Evolutionary conservation across 2,329 filamentous ascomycete genomes (phyloP), one percentile per base, ranked within the genome.

Genomic region (Cladosporium sphaerospermum): DNA sequence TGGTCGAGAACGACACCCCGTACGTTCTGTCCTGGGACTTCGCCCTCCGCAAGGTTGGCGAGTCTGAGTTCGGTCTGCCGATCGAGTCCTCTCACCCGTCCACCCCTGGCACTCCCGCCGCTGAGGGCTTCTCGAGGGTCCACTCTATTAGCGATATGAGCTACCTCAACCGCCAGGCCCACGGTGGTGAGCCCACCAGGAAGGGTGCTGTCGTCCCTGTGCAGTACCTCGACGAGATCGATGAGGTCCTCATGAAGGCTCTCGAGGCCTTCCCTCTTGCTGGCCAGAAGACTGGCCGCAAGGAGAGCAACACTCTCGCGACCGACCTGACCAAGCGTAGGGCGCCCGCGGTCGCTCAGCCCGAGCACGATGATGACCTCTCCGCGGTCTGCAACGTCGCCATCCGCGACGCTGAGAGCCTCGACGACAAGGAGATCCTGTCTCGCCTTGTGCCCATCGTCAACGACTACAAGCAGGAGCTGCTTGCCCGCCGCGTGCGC

Each of bases 131-230:
- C 71, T 88, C 89, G 75, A 84, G 91, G 62, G 86, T 97, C 65
- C 84, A 88, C 75, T 97, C 93, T 51, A 93, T 99, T 71, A 96
- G 90, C 70, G 93, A 99, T 68, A 89, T 99, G 86, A 89, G 89
- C 13, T 96, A 95, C 71, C 76, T 96, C 56, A 79, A 83, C 56
- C 82, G 82, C 59, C 85, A 86, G 67, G 80, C 82, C 50, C 81
- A 86, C 40, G 70, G 67, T 37, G 57, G 55, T 40, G 91, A 96
- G 72, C 88, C 88, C 33, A 83, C 80, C 31, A 83, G 93, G 64
- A 95, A 93, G 77, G 93, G 93, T 81, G 89, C 95, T 52, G 93
- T 99, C 58, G 84, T 96, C 43, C 91, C 93, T 32, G 90, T 95
- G 64, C 86, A 85, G 65, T 99, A 95, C 73, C 77, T 99, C 40